phyloP scores from a whole-genome alignment of 805 yeast genomes.

The Grigorovia yakushimaensis region DNA sequence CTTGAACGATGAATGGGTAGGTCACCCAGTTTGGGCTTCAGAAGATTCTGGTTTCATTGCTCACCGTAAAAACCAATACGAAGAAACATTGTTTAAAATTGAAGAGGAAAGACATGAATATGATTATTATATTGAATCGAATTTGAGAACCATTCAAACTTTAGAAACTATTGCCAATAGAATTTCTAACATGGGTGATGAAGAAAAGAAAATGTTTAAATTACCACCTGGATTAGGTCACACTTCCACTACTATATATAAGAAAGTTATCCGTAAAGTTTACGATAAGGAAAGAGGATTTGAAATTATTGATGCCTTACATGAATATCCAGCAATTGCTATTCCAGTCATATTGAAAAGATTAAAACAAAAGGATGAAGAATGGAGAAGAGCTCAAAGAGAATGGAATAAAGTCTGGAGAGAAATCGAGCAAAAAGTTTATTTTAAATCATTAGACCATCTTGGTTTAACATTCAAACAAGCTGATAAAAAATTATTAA shows the following conservation, averaged over 20 bases:
- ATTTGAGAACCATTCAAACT: constrained; percentile 88
- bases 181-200: constrained; percentile 84
- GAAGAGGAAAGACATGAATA: constrained; percentile 98
- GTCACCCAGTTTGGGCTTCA: constrained; percentile 99
- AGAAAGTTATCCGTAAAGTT: constrained; percentile 83
- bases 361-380: constrained; percentile 95
- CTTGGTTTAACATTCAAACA: constrained; percentile 93
- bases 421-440: constrained; percentile 92
- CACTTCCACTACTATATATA: constrained; percentile 82
- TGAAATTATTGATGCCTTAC: constrained; percentile 92
- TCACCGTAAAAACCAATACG: constrained; percentile 97
- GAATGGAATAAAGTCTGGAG: constrained; percentile 99
- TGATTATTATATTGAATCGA: constrained; percentile 92
- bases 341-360: constrained; percentile 89
- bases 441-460: constrained; percentile 88
- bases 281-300: constrained; percentile 92
- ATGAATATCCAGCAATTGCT: constrained; percentile 90
- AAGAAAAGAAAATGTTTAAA: constrained; percentile 77
- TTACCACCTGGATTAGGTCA: constrained; percentile 92
- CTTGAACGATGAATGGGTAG: constrained; percentile 97
- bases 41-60: constrained; percentile 98
- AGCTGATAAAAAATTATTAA: constrained; percentile 84
- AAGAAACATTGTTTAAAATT: constrained; percentile 85
- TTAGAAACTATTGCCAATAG: constrained; percentile 91
- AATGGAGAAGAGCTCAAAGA: constrained; percentile 95